phyloP scores from a whole-genome alignment of 768 basidiomycete genomes.

The Tricholoma sp. region DNA sequence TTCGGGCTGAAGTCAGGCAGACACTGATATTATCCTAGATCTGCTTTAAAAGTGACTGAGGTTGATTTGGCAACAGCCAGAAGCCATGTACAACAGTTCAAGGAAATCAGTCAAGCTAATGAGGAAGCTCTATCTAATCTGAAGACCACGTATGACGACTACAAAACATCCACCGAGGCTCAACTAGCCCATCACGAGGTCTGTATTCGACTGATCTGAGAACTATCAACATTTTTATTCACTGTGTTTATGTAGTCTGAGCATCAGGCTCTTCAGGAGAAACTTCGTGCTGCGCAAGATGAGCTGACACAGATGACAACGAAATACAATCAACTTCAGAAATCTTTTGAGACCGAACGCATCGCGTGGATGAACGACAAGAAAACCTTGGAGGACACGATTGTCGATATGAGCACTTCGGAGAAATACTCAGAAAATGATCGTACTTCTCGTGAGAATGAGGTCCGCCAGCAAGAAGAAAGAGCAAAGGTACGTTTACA shows the following conservation, averaged over 20 bases:
- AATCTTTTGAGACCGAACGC: slow-evolving; percentile 64
- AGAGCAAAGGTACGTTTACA: slow-evolving; percentile 52
- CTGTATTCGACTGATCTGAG: slow-evolving; percentile 10
- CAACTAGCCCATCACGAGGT: slow-evolving; percentile 68
- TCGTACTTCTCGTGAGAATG: slow-evolving; percentile 56
- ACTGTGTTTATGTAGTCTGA: slow-evolving; percentile 47
- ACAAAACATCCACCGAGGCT: slow-evolving; percentile 67
- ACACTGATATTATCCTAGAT: slow-evolving; percentile 33
- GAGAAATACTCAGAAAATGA: slow-evolving; percentile 65
- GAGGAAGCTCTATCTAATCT: slow-evolving; percentile 71
- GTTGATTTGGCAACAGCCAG: slow-evolving; percentile 69
- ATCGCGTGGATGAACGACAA: slow-evolving; percentile 72
- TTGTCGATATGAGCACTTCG: slow-evolving; percentile 73
- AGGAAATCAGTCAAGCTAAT: slow-evolving; percentile 78
- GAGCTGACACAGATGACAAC: slow-evolving; percentile 46
- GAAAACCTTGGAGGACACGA: slow-evolving; percentile 76
- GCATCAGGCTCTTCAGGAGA: slow-evolving; percentile 56
- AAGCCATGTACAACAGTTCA: slow-evolving; percentile 77
- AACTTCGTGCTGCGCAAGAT: slow-evolving; percentile 46
- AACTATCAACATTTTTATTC: not conserved
- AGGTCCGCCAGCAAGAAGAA: slow-evolving; percentile 63
- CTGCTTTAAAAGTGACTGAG: slow-evolving; percentile 71
- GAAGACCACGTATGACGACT: slow-evolving; percentile 75
- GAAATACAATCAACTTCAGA: slow-evolving; percentile 56
- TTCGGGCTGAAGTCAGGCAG: not conserved